Percentiles rank a stretch among this genome's conserved stretches.
Conservation (phyloP, 257 asterid species). For the Asclepias syriaca region DNA sequence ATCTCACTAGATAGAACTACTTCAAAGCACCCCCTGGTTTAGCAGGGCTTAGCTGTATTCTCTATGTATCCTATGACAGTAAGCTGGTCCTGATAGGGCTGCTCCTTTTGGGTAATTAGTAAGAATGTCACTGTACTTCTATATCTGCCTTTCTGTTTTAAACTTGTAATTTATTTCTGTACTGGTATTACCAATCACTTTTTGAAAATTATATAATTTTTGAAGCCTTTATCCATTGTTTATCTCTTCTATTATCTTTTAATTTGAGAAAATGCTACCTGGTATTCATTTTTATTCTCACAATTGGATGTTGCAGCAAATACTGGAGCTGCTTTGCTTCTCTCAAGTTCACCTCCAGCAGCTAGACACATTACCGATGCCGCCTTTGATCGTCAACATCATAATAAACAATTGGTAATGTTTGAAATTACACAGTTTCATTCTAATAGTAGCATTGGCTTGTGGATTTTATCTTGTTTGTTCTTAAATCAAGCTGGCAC, state of each 20-base stretch:
- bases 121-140: not conserved
- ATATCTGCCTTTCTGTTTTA: not conserved
- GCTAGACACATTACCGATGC: conserved; percentile 75
- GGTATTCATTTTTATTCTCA: not conserved
- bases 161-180: not conserved
- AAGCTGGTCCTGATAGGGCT: not conserved
- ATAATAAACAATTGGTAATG: conserved; percentile 79
- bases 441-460: conserved; percentile 5
- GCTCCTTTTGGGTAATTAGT: too few species aligned
- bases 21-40: not conserved
- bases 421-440: not conserved
- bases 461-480: not conserved
- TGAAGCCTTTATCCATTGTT: not conserved
- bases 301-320: conserved; percentile 46
- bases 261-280: not conserved
- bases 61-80: not conserved
- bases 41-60: not conserved
- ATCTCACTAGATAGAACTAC: not conserved
- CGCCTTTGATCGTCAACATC: conserved; percentile 82
- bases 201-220: not conserved
- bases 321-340: conserved; percentile 66
- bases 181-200: not conserved
- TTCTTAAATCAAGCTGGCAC: not conserved
- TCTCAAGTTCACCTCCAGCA: conserved; percentile 55
- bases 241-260: not conserved